Evolutionary conservation across 352 stramenopile species (phyloP), one percentile per base, ranked within the genome.

Genomic region (Phytopythium vexans): DNA sequence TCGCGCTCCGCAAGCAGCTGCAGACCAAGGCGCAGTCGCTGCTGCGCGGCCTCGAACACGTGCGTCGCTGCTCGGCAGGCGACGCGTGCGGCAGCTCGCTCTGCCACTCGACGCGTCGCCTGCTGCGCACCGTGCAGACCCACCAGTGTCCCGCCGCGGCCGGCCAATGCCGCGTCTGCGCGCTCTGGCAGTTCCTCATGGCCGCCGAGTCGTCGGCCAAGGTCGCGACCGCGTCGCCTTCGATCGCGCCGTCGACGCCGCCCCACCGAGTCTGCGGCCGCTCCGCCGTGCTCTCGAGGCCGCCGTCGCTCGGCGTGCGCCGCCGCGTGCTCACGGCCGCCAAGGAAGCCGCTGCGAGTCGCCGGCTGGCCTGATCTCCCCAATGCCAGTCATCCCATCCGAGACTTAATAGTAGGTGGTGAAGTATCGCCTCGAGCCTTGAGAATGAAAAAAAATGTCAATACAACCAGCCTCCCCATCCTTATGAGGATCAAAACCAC

Each of bases 161-260:
- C 33, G 47, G 40, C 12, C 64, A 85, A 44, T 90, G 80, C 68
- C 81, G 83, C 48, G 80, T 88, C n/a, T 91, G 80, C 77, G 84
- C 77, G 65, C 72, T 91, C 34, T 91, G 77, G 77, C 56, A 71
- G 33, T 82, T 86, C 54, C 64, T 91, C 38, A 64, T 79, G 52
- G 48, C 68, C 40, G 61, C 68, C 41, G 33, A 35, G 48, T 51
- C 59, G 47, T 7, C 9, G 14, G 16, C 11, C 27, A 53, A 27
- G 8, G 37, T 8, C 11, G 15, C 8, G 14, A 4, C 3, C 12
- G 38, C 9, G 21, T 36, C 38, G 41, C 35, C 8, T 14, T 14
- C 35, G 35, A 31, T 34, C 36, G 36, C 38, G 27, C 38, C 43
- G 33, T 14, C 32, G 37, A 37, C 40, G 35, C 31, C 46, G 3